Base-by-base conservation (phyloP, 352 stramenopile genomes). In the Pythium monospermum region DNA sequence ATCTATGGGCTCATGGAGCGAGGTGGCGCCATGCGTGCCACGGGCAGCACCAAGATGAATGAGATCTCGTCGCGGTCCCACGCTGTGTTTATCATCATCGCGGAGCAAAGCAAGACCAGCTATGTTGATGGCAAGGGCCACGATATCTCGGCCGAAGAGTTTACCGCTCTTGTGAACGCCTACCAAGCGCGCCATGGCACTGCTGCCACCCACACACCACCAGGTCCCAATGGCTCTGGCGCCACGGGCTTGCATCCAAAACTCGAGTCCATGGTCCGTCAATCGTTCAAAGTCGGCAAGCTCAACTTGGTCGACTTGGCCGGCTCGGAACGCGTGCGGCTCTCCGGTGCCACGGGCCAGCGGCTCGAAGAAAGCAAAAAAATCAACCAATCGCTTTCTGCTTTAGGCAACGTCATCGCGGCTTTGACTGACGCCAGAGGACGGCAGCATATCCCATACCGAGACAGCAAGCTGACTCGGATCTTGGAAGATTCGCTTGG, bases 1-100 rank as follows among this genome's bases (percentile, higher is more conserved):
- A 97, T 98, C 50, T 98, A 97, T 55, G 86, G 86, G 1, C 76
- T 98, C 13, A 98, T 98, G 91, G 88, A 97, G 53, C 78, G 89
- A n/a, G 85, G 83, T 22, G 81, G 77, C 1, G 73, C 76, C 0
- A 90, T 91, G 69, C 80, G 85, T 7, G 84, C 84, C 7, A 94
- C 84, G 0, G 69, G 85, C 2, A 87, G 71, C 46, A 96, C 85
- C 31, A 91, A 91, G 52, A 96, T 96, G 85, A 96, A 96, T 49
- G 84, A 94, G 64, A 61, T 91, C 6, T 91, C 80, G 7, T 91
- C 80, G 2, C 76, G 83, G 12, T 89, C 80, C 22, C 91, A 98
- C 48, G 89, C 91, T 2, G 87, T 98, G n/a, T 97, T 98, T 54
- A 96, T 96, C 61, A 96, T 98, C 55, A 97, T 97, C 55, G 90